A percentile compares a stretch with the other conserved stretches of the same genome.
Evolutionary conservation across 1,284 basidiomycete species (phyloP).

Genomic region (Puccinia hordei): DNA sequence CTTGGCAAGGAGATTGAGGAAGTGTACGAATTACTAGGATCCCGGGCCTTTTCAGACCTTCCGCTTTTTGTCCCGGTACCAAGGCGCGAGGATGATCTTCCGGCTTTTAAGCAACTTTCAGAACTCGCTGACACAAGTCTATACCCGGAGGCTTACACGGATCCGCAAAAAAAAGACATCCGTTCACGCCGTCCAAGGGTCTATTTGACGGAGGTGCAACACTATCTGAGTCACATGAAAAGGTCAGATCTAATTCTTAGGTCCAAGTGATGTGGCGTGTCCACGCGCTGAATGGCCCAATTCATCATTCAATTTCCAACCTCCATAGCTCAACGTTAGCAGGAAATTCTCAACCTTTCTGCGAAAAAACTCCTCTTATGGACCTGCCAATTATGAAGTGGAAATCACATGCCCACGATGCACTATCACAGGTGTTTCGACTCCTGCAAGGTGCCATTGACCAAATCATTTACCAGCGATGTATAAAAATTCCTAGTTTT

Average conservation of each 20-base stretch:
- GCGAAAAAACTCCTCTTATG: slow-evolving; percentile 23
- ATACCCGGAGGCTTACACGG: slow-evolving; percentile 11
- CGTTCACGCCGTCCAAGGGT: slow-evolving; percentile 7
- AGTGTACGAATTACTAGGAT: background rate
- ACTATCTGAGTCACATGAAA: background rate
- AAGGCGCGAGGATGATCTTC: background rate
- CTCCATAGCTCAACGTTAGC: background rate
- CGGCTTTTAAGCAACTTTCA: slow-evolving; percentile 9
- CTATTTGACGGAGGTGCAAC: slow-evolving; percentile 12
- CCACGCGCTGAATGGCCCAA: background rate
- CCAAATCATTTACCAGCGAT: background rate
- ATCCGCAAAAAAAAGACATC: background rate
- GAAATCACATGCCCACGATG: slow-evolving; percentile 13
- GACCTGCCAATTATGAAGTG: slow-evolving; percentile 8
- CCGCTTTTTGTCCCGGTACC: slow-evolving; percentile 18
- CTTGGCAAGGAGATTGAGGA: slow-evolving; percentile 1
- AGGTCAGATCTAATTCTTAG: background rate
- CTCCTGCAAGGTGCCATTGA: slow-evolving; percentile 1
- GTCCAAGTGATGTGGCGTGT: background rate
- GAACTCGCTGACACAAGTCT: slow-evolving; percentile 5
- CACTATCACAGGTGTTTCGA: background rate
- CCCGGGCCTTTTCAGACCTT: background rate
- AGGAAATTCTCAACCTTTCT: background rate
- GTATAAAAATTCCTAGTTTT: background rate
- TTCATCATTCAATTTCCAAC: background rate